Evolutionary conservation across 2,329 filamentous ascomycete species (phyloP), one percentile per base, ranked within the genome.

Genomic region (Pseudopyrenochaeta lycopersici): DNA sequence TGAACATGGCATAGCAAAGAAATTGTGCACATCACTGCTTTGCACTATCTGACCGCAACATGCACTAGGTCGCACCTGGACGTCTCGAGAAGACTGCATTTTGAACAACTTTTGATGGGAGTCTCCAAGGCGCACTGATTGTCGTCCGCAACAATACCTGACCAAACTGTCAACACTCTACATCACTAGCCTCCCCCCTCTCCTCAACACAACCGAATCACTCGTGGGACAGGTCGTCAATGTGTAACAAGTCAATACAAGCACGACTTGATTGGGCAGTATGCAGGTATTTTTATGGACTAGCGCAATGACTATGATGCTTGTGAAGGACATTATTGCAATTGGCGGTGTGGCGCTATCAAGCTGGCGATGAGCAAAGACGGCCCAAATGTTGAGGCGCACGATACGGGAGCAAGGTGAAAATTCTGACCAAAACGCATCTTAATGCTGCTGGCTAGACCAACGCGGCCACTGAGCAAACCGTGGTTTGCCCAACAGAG

Each of bases 291-390:
- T 23, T 36, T 36, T 9, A 14, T 9, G 10, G n/a, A 9, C 17
- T 46, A 20, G 18, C 29, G 18, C 35, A 20, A 42, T 2, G 43
- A 30, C 11, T 12, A 29, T 32, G 21, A 46, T 45, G 44, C 45
- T 18, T 23, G 21, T 17, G 31, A 30, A 42, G 21, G 38, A 32
- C 21, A 49, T 35, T 38, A 30, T 49, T 49, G 46, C 54, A 60
- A 58, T 47, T 54, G 58, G 63, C 63, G 63, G 63, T 66, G 61
- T 58, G 59, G 29, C 49, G 55, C 49, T 55, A 23, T 54, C 40
- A 21, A 45, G 31, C 31, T 9, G 44, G 51, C 49, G 29, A 18
- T 43, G 45, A n/a, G 50, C 50, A 49, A 52, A 27, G 43, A 49
- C 53, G 54, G 54, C 44, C 56, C 52, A 48, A 51, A 46, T 62